Base-by-base conservation (phyloP, 106 monocot species). In the Dendrobium officinale region DNA sequence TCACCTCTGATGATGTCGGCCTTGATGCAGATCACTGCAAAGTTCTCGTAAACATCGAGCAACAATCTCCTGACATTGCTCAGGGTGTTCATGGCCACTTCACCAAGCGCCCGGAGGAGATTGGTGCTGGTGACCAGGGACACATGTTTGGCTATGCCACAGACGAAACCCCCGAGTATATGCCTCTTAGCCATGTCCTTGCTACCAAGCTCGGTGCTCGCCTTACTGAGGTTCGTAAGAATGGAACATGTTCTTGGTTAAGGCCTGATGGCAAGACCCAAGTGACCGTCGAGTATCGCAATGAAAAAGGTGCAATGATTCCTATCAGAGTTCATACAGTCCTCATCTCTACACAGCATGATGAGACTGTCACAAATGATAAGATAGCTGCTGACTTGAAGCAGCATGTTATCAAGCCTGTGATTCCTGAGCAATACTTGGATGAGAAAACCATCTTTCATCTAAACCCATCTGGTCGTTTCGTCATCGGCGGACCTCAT, bases 281-380 rank as follows among this genome's bases (percentile, higher is more conserved):
- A 22, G 79, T 79, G 1, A 68, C 44, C 24, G 79, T 79, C n/a
- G 79, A 79, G 79, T 79, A 79, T 40, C 37, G 67, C 20, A 67
- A 79, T 13, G 79, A 79, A 4, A 42, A 67, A 26, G 79, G 79
- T 9, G 79, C 79, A n/a, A 79, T 79, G 79, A 43, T 79, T 41
- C 79, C 79, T 2, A 79, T 79, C 79, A 67, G 67, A 11, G 79
- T 79, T 22, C 79, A 79, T 18, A 79, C 79, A 37, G 67, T 79
- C 29, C 79, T 79, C 67, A 79, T 68, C 79, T 79, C 79, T 37
- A 79, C 79, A 20, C 79, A 79, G 79, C 79, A 79, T 56, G 79
- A 79, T n/a, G 79, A 79, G 67, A 79, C 42, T 22, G 67, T 79
- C 22, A 79, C 79, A 27, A 68, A 79, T 22, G 67, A 66, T 43